A percentile compares a stretch with the other conserved stretches of the same genome.
These are phyloP conservation scores for Solanum infundibuliforme DNA, from an alignment of 257 asterid species.

Conservation along the genomic window DNA sequence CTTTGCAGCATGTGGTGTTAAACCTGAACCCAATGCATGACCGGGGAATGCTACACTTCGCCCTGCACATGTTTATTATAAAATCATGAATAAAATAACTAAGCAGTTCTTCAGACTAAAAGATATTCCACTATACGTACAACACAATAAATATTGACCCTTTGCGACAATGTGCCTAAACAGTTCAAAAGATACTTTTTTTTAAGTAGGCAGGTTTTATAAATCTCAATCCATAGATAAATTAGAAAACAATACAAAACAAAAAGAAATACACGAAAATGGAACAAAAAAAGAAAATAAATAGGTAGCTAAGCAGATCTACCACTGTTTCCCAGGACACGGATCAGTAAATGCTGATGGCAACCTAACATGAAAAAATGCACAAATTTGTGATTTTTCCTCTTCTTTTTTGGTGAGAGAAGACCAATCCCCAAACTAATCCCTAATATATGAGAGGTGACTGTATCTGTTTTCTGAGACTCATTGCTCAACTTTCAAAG, in stretches of 20 bases:
- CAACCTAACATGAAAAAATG: background rate
- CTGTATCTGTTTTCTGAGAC: background rate
- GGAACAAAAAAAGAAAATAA: background rate
- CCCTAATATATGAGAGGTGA: background rate
- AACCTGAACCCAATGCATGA: slow-evolving; percentile 90
- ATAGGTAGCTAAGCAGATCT: background rate
- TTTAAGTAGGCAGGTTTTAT: background rate
- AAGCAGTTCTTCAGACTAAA: background rate
- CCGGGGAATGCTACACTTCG: slow-evolving; percentile 99
- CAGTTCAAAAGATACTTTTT: background rate
- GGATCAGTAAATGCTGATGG: background rate
- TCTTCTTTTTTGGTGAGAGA: background rate
- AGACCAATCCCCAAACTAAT: background rate
- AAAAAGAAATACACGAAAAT: background rate
- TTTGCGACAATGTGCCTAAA: background rate
- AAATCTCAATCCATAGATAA: background rate
- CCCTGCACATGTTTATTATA: slow-evolving; percentile 37
- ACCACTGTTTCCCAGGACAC: background rate
- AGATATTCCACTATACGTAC: background rate
- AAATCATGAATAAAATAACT: background rate
- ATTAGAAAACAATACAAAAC: background rate
- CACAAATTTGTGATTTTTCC: background rate
- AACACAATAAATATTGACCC: background rate
- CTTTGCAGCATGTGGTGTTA: slow-evolving; percentile 83
- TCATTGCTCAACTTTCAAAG: background rate